Evolutionary conservation across 495 filamentous ascomycete species (phyloP).

Genomic region (Xylaria sp.): DNA sequence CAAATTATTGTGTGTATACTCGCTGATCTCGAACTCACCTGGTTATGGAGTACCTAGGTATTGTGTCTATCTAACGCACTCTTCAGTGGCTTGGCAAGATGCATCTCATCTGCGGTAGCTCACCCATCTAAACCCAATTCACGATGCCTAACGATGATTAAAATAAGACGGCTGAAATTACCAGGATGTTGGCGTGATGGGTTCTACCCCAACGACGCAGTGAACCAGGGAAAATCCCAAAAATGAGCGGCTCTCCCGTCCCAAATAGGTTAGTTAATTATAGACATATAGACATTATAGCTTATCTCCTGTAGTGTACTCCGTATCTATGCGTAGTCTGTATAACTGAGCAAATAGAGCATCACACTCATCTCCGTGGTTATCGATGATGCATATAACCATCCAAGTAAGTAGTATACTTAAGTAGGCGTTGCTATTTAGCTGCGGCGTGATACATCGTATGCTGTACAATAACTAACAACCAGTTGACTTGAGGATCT

Average conservation of each 20-base stretch:
- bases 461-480: not conserved
- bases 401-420: not conserved
- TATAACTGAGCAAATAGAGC: not conserved
- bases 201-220: not conserved
- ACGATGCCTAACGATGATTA: conserved; percentile 18
- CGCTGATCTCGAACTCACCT: not conserved
- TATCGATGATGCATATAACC: not conserved
- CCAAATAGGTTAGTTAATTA: conserved; percentile 9
- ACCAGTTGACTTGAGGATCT: not conserved
- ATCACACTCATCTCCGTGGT: not conserved
- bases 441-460: not conserved
- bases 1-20: not conserved
- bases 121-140: conserved; percentile 24
- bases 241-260: conserved; percentile 11
- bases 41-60: not conserved
- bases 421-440: too few species aligned
- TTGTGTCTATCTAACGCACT: not conserved
- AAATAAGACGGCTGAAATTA: conserved; percentile 24
- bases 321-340: too few species aligned
- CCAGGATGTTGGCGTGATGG: conserved; percentile 14
- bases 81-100: conserved; percentile 21
- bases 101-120: conserved; percentile 23
- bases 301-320: too few species aligned
- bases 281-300: not conserved
- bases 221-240: conserved; percentile 13